Base-by-base conservation (phyloP, 768 basidiomycete genomes). In the Mycena galericulata region DNA sequence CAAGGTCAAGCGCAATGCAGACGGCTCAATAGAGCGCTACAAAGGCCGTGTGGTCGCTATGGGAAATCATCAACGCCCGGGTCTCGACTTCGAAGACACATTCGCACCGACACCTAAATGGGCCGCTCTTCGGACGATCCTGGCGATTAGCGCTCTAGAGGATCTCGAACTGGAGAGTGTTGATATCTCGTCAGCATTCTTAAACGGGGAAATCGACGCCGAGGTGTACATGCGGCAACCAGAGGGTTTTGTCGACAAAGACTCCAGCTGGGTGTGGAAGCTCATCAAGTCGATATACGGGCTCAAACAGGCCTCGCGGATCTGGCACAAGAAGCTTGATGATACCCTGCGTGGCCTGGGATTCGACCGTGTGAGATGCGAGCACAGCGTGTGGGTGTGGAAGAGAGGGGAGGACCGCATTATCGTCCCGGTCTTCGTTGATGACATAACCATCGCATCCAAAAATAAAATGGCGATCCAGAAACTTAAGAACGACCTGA, bases 221-320 rank as follows among this genome's bases (percentile, higher is more conserved):
- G 74, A 75, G 22, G 74, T 82, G 49, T 82, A 80, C 70, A 78
- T 82, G 78, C 36, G 68, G 7, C 75, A 77, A 56, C 77, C 80
- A 9, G 69, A 74, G 18, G 79, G 78, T 17, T 79, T 65, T 38
- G 14, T 15, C 2, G n/a, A 71, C 18, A 56, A 36, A 24, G 54
- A 30, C 17, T 20, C 36, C 0, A 10, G 10, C 14, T 63, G 43
- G 69, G n/a, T 63, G 1, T 62, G 54, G 65, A 30, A 26, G 30
- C 72, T 80, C 22, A 43, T 58, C 15, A 83, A 84, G 69, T 72
- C 77, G 3, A 67, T 85, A 34, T 86, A 86, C 74, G 81, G 85
- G 9, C 78, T 86, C 10, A 81, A 82, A 67, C 84, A 85, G 63
- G 77, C 79, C 14, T 78, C 78, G 2, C 72, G 77, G 3, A 64